Percentiles rank a stretch among this genome's conserved stretches.
These are phyloP conservation scores for Syzygium grande DNA, from an alignment of 345 rosid species.

Conservation along the genomic window DNA sequence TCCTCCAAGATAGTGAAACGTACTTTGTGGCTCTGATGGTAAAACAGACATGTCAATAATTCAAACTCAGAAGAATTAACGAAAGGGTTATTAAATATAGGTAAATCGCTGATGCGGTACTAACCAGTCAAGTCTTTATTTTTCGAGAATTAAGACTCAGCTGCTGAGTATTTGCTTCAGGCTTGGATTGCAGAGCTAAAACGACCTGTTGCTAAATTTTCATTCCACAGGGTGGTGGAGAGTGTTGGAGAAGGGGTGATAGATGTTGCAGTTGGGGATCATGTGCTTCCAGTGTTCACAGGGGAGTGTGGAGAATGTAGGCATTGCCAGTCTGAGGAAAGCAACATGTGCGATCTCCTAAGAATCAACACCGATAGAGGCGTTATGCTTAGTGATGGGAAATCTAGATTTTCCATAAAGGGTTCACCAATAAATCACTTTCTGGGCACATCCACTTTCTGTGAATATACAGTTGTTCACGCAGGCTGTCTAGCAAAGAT, in stretches of 20 bases:
- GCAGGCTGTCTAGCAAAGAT: slow-evolving; percentile 29
- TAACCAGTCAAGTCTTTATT: neutral
- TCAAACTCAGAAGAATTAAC: neutral
- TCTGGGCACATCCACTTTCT: slow-evolving; percentile 27
- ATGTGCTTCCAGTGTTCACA: slow-evolving; percentile 40
- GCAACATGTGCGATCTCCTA: slow-evolving; percentile 32
- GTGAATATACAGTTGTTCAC: slow-evolving; percentile 27
- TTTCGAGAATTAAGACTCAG: neutral
- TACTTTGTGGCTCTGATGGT: neutral
- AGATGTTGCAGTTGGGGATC: slow-evolving; percentile 25
- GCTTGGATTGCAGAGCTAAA: neutral
- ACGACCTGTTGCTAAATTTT: neutral
- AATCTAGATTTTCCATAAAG: slow-evolving; percentile 23
- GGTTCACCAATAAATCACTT: slow-evolving; percentile 20
- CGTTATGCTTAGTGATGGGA: slow-evolving; percentile 28
- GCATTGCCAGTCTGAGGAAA: slow-evolving; percentile 28
- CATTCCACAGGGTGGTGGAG: slow-evolving; percentile 15
- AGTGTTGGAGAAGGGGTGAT: slow-evolving; percentile 34
- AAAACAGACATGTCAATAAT: neutral
- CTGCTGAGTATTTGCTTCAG: neutral
- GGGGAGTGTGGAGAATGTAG: slow-evolving; percentile 33
- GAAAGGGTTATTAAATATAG: neutral
- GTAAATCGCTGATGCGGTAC: neutral
- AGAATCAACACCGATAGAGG: slow-evolving; percentile 21
- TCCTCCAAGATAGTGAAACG: neutral